Conservation (phyloP, 2,329 filamentous ascomycete species). For the Ramichloridium luteum region DNA sequence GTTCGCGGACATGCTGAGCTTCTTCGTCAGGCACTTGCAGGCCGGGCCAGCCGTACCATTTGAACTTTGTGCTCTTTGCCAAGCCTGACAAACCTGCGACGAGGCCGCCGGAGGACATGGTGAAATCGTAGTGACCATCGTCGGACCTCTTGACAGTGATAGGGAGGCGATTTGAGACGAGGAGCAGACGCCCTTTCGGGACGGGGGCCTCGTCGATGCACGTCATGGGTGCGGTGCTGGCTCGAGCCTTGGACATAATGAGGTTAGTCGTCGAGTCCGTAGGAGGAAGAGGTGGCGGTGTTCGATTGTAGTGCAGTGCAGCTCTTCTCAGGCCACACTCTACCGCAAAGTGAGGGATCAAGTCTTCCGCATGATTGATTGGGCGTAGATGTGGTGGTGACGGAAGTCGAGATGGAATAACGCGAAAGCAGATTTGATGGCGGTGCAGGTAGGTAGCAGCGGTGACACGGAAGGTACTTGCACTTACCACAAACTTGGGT, state of each 20-base stretch:
- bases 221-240: not conserved
- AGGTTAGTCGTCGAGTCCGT: no score
- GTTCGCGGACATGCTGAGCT: slow-evolving; percentile 57
- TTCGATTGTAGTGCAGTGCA: not conserved
- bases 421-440: no score
- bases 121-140: slow-evolving; percentile 83
- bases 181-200: slow-evolving; percentile 49
- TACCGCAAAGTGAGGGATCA: no score
- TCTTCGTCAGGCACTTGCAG: slow-evolving; percentile 82
- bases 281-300: no score
- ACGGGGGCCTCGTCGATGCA: slow-evolving; percentile 21
- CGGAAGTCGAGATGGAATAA: no score
- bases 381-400: no score
- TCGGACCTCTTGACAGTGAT: slow-evolving; percentile 93
- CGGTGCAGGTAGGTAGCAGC: no score
- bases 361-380: no score
- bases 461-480: no score
- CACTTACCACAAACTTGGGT: no score
- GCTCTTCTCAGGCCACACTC: no score
- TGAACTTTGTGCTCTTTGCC: slow-evolving; percentile 84
- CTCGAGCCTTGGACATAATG: no score
- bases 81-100: slow-evolving; percentile 88
- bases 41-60: slow-evolving; percentile 98
- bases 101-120: slow-evolving; percentile 91
- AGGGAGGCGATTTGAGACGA: slow-evolving; percentile 88